A percentile compares a stretch with the other conserved stretches of the same genome.
phyloP scores from a whole-genome alignment of 225 moss, liverwort and hornwort genomes.

The Straminergon stramineum region DNA sequence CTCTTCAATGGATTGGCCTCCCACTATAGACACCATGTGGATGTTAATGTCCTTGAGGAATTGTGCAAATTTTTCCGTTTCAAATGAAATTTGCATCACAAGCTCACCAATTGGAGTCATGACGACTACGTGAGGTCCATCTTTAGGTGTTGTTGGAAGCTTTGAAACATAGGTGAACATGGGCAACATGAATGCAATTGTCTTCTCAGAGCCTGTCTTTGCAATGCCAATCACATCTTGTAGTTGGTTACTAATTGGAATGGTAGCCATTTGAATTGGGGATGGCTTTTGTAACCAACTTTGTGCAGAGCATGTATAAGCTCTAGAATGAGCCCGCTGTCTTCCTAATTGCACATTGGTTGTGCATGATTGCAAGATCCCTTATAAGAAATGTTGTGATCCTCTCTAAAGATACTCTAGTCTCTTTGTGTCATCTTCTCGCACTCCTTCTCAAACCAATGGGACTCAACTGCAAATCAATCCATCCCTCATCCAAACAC shows the following conservation, averaged over 20 bases:
- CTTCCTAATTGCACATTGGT: conserved; percentile 68
- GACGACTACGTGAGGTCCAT: not conserved
- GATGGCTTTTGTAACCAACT: conserved; percentile 62
- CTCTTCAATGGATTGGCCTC: not conserved
- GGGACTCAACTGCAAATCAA: conserved; percentile 42
- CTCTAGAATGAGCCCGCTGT: conserved; percentile 44
- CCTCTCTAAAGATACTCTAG: conserved; percentile 63
- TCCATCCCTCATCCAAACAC: not conserved
- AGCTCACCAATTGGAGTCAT: not conserved
- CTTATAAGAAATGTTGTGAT: conserved; percentile 71
- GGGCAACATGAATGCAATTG: conserved; percentile 58
- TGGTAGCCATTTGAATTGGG: conserved; percentile 74
- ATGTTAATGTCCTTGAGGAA: not conserved
- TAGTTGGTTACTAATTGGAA: conserved; percentile 60
- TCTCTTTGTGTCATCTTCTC: conserved; percentile 76
- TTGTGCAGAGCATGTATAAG: conserved; percentile 45
- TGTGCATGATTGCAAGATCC: conserved; percentile 40
- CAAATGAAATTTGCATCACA: not conserved
- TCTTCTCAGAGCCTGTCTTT: conserved; percentile 66
- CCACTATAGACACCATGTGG: not conserved
- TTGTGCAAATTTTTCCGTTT: not conserved
- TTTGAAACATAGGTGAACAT: conserved; percentile 59
- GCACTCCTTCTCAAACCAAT: conserved; percentile 62
- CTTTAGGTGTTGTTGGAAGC: conserved; percentile 2
- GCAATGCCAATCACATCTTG: conserved; percentile 67